Percentiles rank a stretch among this genome's conserved stretches.
Evolutionary conservation across 2,329 filamentous ascomycete species (phyloP).

Genomic region (Coniochaeta prunicola): DNA sequence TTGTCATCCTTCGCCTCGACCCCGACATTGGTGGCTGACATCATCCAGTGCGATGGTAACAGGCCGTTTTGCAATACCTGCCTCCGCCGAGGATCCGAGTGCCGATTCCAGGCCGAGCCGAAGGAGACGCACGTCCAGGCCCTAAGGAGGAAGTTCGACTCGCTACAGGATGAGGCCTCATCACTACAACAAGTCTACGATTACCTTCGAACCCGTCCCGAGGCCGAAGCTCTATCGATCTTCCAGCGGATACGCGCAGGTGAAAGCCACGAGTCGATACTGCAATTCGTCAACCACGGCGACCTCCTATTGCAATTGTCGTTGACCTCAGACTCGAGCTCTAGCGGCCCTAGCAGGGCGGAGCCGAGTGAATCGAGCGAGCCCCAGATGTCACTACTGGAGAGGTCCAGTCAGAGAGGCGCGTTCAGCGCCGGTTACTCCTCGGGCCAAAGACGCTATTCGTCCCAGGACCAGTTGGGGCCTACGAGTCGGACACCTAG

Average conservation of each 20-base stretch:
- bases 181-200: conserved; percentile 21
- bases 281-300: conserved; percentile 26
- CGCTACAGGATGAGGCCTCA: conserved; percentile 18
- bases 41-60: conserved; percentile 20
- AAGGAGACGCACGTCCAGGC: conserved; percentile 23
- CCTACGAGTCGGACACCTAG: conserved; percentile 18
- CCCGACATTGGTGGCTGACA: neutral
- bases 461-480: conserved; percentile 3
- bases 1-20: neutral
- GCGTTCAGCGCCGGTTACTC: neutral
- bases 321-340: conserved; percentile 26
- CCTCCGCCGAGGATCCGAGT: conserved; percentile 17
- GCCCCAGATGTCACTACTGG: conserved; percentile 11
- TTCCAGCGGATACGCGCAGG: conserved; percentile 27
- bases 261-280: conserved; percentile 19
- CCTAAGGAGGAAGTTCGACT: conserved; percentile 21
- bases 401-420: neutral
- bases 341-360: conserved; percentile 22
- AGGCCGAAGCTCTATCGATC: conserved; percentile 24
- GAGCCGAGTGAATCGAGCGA: no score
- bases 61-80: conserved; percentile 22
- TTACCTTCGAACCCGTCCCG: conserved; percentile 13
- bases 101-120: conserved; percentile 21
- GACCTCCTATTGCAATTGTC: conserved; percentile 29
- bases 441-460: neutral